These are phyloP conservation scores for Didymosphaeria variabile DNA, from an alignment of 2,329 filamentous ascomycete species.

Conservation along the genomic window DNA sequence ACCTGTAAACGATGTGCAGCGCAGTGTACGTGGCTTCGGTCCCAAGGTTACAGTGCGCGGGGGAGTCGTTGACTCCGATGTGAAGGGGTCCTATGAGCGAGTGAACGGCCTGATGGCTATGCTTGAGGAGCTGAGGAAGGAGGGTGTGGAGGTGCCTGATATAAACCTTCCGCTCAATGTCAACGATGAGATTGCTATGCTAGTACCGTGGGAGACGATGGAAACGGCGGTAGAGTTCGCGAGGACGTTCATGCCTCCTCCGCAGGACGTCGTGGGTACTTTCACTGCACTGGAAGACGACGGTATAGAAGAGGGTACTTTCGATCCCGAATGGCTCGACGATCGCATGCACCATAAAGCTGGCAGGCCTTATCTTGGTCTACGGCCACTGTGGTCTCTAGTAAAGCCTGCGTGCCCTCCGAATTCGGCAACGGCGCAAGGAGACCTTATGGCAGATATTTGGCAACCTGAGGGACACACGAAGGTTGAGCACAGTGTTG, in stretches of 20 bases:
- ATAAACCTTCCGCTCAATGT: conserved; percentile 58
- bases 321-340: conserved; percentile 42
- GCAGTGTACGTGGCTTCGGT: conserved; percentile 48
- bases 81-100: conserved; percentile 39
- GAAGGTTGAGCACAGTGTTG: conserved; percentile 46
- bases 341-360: conserved; percentile 29
- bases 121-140: conserved; percentile 49
- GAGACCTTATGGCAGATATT: conserved; percentile 47
- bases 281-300: conserved; percentile 22
- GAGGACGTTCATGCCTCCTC: conserved; percentile 34
- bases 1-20: conserved; percentile 50
- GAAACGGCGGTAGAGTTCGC: conserved; percentile 46
- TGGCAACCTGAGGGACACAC: conserved; percentile 44
- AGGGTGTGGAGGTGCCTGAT: conserved; percentile 54
- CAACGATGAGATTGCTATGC: conserved; percentile 58
- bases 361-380: conserved; percentile 34
- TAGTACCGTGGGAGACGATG: conserved; percentile 58
- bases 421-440: conserved; percentile 43
- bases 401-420: conserved; percentile 54
- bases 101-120: conserved; percentile 53
- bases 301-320: conserved; percentile 17
- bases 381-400: conserved; percentile 54
- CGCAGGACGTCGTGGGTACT: conserved; percentile 29
- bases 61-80: conserved; percentile 45
- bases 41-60: conserved; percentile 53